These are phyloP conservation scores for Poa annua DNA, from an alignment of 176 grass and related monocot genomes.

Conservation along the genomic window DNA sequence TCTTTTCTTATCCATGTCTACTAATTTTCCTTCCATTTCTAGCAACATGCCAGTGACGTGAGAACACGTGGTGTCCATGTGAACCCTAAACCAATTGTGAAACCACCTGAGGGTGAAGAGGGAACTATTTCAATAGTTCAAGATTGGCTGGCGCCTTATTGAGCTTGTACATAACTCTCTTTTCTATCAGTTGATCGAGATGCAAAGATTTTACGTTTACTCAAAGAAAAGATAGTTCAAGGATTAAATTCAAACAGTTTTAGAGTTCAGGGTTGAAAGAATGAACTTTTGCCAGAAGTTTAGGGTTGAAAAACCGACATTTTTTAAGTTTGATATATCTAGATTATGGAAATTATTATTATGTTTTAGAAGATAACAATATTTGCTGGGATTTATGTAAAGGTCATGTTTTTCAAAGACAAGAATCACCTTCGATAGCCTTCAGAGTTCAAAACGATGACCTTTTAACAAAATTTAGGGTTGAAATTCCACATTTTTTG, in stretches of 20 bases:
- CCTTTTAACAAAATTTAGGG: background rate
- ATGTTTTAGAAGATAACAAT: background rate
- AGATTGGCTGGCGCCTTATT: background rate
- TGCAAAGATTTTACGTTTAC: too few species aligned
- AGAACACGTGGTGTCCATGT: background rate
- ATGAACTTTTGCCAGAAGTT: background rate
- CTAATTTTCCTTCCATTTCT: slow-evolving; percentile 16
- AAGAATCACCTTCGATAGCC: slow-evolving; percentile 78
- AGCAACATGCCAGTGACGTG: slow-evolving; percentile 6
- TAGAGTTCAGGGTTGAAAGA: background rate
- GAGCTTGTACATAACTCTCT: too few species aligned
- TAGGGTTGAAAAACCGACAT: background rate
- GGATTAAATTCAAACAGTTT: background rate
- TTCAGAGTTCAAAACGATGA: slow-evolving; percentile 21
- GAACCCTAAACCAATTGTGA: background rate
- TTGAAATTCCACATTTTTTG: background rate
- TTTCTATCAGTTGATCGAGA: too few species aligned
- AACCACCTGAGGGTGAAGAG: slow-evolving; percentile 10
- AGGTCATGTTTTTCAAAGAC: slow-evolving; percentile 11
- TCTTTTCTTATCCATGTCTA: background rate
- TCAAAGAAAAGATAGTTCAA: background rate
- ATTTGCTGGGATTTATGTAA: slow-evolving; percentile 22
- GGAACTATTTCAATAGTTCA: background rate
- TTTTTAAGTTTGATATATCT: background rate
- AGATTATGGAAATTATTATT: slow-evolving; percentile 2